Evolutionary conservation across 306 rosid species (phyloP), one percentile per base, ranked within the genome.

Genomic region (Castanea crenata): DNA sequence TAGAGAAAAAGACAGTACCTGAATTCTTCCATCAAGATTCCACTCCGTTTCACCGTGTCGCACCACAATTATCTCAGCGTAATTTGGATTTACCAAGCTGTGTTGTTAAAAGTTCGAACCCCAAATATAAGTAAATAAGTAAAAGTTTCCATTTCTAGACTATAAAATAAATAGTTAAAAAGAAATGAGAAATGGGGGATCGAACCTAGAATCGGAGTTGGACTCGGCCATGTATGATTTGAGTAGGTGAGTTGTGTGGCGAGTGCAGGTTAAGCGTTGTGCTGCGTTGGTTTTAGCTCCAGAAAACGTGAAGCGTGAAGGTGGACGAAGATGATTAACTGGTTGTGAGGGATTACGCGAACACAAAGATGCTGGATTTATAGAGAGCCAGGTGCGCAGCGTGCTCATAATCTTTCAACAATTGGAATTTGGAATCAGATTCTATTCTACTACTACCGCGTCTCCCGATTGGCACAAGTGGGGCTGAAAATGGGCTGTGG

Each of bases 31-130:
- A 61, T 88, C 88, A 63, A 84, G 87, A 81, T 95, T 95, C 99
- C 99, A 95, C 32, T 83, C 88, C 25, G 99, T 95, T 86, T 95
- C 92, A 52, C 99, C 99, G 46, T 95, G 99, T 71, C 98, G 97
- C 8, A 95, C 85, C 5, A 91, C 95, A 52, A 91, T 58, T 73
- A 95, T 91, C 85, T 95, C 99, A 10, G 95, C 90, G 80, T 80
- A 87, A 34, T 86, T 82, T 15, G 83, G 81, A 83, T 67, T 78
- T 54, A 38, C 46, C 73, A 71, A 67, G 83, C 77, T 83, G 77
- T 68, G 77, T 76, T 15, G 46, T 41, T 2, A 41, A 41, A 41
- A 41, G 12, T 41, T 41, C 12, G 46, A 41, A 41, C 46, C 46
- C 46, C 46, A 41, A 41, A 41, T 0, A 8, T 41, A 41, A 38